Conservation (phyloP, 768 basidiomycete species). For the Auricularia sp. region DNA sequence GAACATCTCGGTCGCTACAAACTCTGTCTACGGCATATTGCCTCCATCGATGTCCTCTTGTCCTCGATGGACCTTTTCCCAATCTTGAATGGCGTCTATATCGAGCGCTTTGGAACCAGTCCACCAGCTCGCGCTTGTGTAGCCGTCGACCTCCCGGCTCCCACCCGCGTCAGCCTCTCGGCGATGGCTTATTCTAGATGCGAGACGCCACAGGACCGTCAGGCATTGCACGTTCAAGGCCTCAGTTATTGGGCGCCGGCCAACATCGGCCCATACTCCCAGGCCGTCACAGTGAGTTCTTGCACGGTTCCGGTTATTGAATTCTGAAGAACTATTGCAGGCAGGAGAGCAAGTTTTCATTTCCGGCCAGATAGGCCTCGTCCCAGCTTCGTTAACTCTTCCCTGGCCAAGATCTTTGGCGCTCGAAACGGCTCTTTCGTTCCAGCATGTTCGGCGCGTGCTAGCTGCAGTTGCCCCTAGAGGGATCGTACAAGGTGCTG, state of each 20-base stretch:
- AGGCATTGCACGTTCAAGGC: conserved; percentile 87
- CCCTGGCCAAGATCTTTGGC: conserved; percentile 50
- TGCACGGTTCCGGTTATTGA: background rate
- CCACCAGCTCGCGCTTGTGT: conserved; percentile 96
- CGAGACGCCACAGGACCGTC: conserved; percentile 32
- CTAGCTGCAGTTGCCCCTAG: conserved; percentile 48
- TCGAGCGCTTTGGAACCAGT: conserved; percentile 75
- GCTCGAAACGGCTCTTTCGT: conserved; percentile 59
- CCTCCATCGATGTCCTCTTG: conserved; percentile 75
- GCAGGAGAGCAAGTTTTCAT: conserved; percentile 69
- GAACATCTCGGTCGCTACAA: conserved; percentile 41
- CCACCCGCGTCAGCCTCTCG: conserved; percentile 57
- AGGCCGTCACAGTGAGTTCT: conserved; percentile 66
- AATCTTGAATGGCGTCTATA: conserved; percentile 67
- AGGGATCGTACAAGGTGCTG: conserved; percentile 51
- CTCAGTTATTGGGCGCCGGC: conserved; percentile 99
- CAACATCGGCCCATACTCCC: conserved; percentile 97
- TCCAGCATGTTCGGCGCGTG: conserved; percentile 74
- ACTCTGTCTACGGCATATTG: conserved; percentile 47
- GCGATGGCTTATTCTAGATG: conserved; percentile 57
- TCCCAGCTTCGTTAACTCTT: conserved; percentile 63
- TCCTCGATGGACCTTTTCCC: conserved; percentile 75
- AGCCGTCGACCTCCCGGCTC: conserved; percentile 56
- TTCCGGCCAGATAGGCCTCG: conserved; percentile 90
- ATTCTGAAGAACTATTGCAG: conserved; percentile 28